phyloP scores from a whole-genome alignment of 2,329 filamentous ascomycete genomes.

The Ascochyta clinopodiicola region DNA sequence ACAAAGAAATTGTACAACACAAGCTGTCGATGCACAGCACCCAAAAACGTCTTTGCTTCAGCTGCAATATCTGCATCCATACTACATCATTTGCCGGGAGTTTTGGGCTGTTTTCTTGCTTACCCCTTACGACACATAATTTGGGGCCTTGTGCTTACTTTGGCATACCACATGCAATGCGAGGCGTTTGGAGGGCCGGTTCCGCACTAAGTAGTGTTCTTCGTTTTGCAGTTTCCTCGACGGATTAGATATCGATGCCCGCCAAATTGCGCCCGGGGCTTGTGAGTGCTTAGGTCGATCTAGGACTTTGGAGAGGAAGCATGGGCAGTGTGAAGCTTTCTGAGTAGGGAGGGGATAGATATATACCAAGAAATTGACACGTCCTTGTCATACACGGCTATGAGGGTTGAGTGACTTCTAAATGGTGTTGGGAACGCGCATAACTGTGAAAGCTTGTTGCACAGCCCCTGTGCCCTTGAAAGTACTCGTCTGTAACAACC shows the following conservation, averaged over 20 bases:
- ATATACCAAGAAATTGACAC: constrained; percentile 11
- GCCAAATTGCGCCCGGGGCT: constrained; percentile 27
- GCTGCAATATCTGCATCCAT: constrained; percentile 17
- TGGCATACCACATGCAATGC: constrained; percentile 16
- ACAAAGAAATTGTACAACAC: constrained; percentile 22
- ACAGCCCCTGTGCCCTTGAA: too few species aligned
- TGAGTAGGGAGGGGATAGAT: background rate
- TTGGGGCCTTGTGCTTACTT: constrained; percentile 6
- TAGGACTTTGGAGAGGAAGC: background rate
- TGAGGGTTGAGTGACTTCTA: too few species aligned
- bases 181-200: constrained; percentile 11
- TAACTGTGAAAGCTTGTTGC: too few species aligned
- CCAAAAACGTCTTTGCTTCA: constrained; percentile 14
- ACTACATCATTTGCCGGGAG: constrained; percentile 28
- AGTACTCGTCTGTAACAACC: too few species aligned
- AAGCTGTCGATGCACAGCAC: constrained; percentile 17
- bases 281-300: constrained; percentile 12
- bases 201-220: constrained; percentile 10
- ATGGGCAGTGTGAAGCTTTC: background rate
- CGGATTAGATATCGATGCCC: constrained; percentile 11
- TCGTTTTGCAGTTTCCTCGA: constrained; percentile 4
- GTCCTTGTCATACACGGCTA: background rate
- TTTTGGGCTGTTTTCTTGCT: constrained; percentile 20
- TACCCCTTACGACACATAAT: constrained; percentile 11
- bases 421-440: too few species aligned